Evolutionary conservation across 2,329 filamentous ascomycete genomes (phyloP).

Genomic region (Xylaria hypoxylon): DNA sequence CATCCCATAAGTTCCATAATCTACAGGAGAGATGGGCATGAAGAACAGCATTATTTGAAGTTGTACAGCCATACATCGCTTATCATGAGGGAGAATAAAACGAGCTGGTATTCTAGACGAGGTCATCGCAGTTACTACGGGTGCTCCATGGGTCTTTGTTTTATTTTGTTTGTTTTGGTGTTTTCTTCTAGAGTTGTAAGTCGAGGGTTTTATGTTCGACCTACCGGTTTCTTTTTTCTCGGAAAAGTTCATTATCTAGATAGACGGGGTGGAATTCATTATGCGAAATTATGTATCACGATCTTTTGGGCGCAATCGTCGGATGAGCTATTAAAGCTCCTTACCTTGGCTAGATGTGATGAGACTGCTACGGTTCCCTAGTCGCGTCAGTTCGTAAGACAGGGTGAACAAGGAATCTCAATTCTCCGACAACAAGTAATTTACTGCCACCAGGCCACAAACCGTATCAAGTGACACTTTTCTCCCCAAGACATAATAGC

Average conservation of each 20-base stretch:
- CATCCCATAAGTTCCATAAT: slow-evolving; percentile 21
- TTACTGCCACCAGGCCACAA: not conserved
- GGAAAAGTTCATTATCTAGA: not conserved
- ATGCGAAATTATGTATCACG: not conserved
- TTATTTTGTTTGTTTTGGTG: not conserved
- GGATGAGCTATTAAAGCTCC: not conserved
- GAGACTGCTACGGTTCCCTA: not conserved
- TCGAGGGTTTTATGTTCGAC: not conserved
- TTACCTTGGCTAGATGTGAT: not conserved
- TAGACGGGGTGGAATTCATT: not conserved
- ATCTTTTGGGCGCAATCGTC: not conserved
- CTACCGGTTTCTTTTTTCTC: slow-evolving; percentile 2
- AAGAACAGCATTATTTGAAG: not conserved
- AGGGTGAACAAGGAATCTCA: not conserved
- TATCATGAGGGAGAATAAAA: not conserved
- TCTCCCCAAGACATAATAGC: not conserved
- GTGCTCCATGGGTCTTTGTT: not conserved
- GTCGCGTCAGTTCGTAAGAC: not conserved
- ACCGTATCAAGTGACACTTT: not conserved
- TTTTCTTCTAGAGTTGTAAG: not conserved
- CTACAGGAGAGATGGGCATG: not conserved
- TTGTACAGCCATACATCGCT: slow-evolving; percentile 3
- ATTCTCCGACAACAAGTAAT: not conserved
- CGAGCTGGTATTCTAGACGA: not conserved
- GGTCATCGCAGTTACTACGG: not conserved